Conservation (phyloP, 1,139 yeast species). For the Tardiomyces blankii region DNA sequence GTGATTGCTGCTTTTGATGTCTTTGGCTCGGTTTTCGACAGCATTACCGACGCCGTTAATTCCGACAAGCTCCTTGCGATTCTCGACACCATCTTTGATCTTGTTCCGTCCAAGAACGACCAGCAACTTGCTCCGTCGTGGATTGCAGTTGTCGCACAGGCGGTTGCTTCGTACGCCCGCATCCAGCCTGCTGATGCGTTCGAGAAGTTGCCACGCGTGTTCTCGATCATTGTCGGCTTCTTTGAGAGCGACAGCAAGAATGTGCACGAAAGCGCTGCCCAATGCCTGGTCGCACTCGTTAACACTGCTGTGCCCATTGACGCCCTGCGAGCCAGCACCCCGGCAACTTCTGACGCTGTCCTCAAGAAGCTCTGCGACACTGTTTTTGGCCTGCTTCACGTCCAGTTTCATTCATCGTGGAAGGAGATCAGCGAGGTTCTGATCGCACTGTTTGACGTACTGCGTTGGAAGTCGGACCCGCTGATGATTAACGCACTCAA, state of each 20-base stretch:
- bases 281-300: slow-evolving; percentile 71
- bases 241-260: slow-evolving; percentile 57
- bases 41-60: slow-evolving; percentile 58
- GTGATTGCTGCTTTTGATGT: slow-evolving; percentile 76
- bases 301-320: slow-evolving; percentile 55
- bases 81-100: slow-evolving; percentile 60
- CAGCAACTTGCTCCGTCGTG: slow-evolving; percentile 84
- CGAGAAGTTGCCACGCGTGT: slow-evolving; percentile 42
- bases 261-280: slow-evolving; percentile 69
- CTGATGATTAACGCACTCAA: slow-evolving; percentile 56
- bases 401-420: slow-evolving; percentile 70
- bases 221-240: slow-evolving; percentile 48
- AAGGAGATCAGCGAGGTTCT: slow-evolving; percentile 63
- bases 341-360: slow-evolving; percentile 12
- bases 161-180: slow-evolving; percentile 55
- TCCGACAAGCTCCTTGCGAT: slow-evolving; percentile 45
- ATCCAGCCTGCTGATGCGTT: slow-evolving; percentile 51
- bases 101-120: slow-evolving; percentile 75
- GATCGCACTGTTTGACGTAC: slow-evolving; percentile 50
- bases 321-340: slow-evolving; percentile 39
- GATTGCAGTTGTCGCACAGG: slow-evolving; percentile 91
- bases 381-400: slow-evolving; percentile 48
- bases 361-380: slow-evolving; percentile 40
- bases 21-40: slow-evolving; percentile 71
- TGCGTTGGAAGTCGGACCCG: slow-evolving; percentile 62